A percentile compares a stretch with the other conserved stretches of the same genome.
phyloP scores from a whole-genome alignment of 2,329 filamentous ascomycete genomes.

The Cladophialophora yegresii region DNA sequence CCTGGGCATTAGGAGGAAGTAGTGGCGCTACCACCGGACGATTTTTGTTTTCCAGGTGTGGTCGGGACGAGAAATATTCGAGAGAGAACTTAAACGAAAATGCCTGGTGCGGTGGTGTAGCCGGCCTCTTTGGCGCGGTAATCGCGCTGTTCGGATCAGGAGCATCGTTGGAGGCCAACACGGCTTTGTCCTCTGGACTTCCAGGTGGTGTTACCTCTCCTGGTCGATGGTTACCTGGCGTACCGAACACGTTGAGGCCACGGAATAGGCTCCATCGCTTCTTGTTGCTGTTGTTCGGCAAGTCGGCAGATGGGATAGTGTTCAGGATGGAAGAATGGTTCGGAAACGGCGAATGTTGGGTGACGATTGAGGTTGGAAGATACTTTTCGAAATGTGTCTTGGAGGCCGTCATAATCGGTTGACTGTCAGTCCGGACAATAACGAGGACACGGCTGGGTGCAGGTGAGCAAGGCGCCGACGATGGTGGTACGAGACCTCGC shows the following conservation, averaged over 20 bases:
- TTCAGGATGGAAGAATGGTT: slow-evolving; percentile 44
- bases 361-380: slow-evolving; percentile 43
- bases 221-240: slow-evolving; percentile 48
- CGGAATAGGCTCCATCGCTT: slow-evolving; percentile 57
- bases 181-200: slow-evolving; percentile 39
- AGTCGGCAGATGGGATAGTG: slow-evolving; percentile 37
- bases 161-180: slow-evolving; percentile 3
- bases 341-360: slow-evolving; percentile 42
- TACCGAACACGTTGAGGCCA: slow-evolving; percentile 49
- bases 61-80: slow-evolving; percentile 60
- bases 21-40: slow-evolving; percentile 58
- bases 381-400: slow-evolving; percentile 68
- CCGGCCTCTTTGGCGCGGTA: slow-evolving; percentile 40
- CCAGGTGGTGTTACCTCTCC: slow-evolving; percentile 47
- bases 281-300: slow-evolving; percentile 38
- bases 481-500: slow-evolving; percentile 61
- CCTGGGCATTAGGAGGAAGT: slow-evolving; percentile 59
- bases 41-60: slow-evolving; percentile 54
- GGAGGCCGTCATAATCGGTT: slow-evolving; percentile 54
- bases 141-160: slow-evolving; percentile 36
- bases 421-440: slow-evolving; percentile 80
- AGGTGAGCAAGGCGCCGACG: slow-evolving; percentile 78
- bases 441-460: slow-evolving; percentile 82
- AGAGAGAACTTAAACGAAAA: slow-evolving; percentile 69
- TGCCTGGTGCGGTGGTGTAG: slow-evolving; percentile 51